phyloP scores from a whole-genome alignment of 225 moss, liverwort and hornwort species.

The Bryum argenteum region DNA sequence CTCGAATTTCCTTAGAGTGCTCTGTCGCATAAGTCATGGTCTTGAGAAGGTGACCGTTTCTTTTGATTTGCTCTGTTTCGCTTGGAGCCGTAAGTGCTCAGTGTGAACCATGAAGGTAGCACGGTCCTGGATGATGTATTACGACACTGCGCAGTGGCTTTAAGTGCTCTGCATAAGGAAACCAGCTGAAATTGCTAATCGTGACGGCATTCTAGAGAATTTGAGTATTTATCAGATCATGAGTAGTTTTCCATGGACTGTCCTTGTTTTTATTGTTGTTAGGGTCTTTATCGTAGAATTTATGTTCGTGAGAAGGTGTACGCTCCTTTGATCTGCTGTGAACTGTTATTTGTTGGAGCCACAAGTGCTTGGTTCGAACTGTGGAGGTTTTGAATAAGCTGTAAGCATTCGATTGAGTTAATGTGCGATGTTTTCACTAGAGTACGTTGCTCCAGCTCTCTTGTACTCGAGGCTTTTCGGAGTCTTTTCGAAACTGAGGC shows the following conservation, averaged over 20 bases:
- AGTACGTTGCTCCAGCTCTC: neutral
- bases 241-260: neutral
- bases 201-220: too few relatives aligned
- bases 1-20: neutral
- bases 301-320: too few relatives aligned
- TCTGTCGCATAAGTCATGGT: too few relatives aligned
- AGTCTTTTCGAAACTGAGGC: too few relatives aligned
- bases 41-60: too few relatives aligned
- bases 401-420: neutral
- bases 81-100: neutral
- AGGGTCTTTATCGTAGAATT: too few relatives aligned
- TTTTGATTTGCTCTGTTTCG: too few relatives aligned
- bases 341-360: neutral
- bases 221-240: too few relatives aligned
- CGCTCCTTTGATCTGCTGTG: too few relatives aligned
- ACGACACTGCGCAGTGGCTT: conserved; percentile 21
- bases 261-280: too few relatives aligned
- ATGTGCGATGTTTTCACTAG: neutral
- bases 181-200: conserved; percentile 28
- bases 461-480: neutral
- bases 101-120: too few relatives aligned
- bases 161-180: conserved; percentile 25
- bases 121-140: conserved; percentile 12
- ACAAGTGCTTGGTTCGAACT: neutral
- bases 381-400: conserved; percentile 1